Evolutionary conservation across 768 basidiomycete genomes (phyloP).

Genomic region (Mycena kentingensis): DNA sequence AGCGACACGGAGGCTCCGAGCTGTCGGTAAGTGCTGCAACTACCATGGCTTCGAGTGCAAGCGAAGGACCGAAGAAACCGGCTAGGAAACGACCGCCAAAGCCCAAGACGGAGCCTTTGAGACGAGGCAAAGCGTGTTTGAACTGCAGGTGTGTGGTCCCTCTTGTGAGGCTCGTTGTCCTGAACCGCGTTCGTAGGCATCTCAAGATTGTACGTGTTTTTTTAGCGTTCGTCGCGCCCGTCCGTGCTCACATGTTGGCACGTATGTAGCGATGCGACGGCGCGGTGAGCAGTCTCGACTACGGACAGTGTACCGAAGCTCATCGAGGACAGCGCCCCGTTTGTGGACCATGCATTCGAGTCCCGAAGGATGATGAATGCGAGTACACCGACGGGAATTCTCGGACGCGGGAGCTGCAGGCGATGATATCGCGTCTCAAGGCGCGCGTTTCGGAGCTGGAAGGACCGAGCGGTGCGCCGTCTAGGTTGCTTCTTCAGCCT

Average conservation of each 20-base stretch:
- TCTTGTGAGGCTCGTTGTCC: background rate
- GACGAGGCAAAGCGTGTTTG: conserved; percentile 27
- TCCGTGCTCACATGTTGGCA: background rate
- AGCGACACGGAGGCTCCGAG: no score
- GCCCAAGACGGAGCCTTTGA: conserved; percentile 22
- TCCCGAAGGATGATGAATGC: conserved; percentile 43
- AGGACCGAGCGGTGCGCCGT: conserved; percentile 21
- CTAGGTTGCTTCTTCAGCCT: conserved; percentile 4
- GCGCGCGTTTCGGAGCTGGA: conserved; percentile 41
- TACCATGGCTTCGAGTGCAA: conserved; percentile 10
- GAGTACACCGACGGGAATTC: conserved; percentile 47
- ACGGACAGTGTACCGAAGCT: no score
- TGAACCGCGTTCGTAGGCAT: conserved; percentile 6
- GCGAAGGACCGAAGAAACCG: background rate
- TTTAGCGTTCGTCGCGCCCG: no score
- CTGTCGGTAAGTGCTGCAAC: no score
- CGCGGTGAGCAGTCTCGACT: conserved; percentile 15
- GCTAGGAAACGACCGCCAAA: conserved; percentile 19
- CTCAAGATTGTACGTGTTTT: conserved; percentile 15
- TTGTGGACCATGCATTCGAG: conserved; percentile 44
- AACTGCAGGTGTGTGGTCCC: conserved; percentile 24
- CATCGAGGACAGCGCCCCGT: conserved; percentile 20
- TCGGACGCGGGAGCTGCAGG: conserved; percentile 41
- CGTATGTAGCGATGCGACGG: conserved; percentile 25
- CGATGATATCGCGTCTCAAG: conserved; percentile 39